Evolutionary conservation across 163 green algal species (phyloP).

Genomic region (Chlorella variabilis): DNA sequence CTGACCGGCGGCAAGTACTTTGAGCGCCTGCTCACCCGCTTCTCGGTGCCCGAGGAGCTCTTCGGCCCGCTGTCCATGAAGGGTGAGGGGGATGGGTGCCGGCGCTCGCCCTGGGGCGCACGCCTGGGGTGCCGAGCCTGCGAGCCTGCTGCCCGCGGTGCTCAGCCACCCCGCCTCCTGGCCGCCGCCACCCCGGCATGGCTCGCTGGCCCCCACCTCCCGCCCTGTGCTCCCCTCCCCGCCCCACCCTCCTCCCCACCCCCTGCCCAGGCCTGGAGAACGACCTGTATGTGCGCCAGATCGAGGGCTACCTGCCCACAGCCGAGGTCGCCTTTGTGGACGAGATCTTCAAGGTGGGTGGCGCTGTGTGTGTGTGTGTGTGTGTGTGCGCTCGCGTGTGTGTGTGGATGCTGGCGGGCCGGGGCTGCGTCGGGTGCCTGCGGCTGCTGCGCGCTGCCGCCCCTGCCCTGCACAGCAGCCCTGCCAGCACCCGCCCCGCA

Average conservation of each 20-base stretch:
- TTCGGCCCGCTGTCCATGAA: constrained; percentile 78
- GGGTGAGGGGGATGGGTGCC: constrained; percentile 38
- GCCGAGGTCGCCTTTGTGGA: constrained; percentile 93
- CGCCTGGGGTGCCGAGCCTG: too few relatives aligned
- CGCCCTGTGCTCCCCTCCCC: neutral
- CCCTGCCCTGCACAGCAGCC: too few relatives aligned
- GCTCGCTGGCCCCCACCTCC: neutral
- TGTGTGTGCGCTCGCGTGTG: too few relatives aligned
- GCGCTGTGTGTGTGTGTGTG: too few relatives aligned
- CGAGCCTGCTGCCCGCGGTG: too few relatives aligned
- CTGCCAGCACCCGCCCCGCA: neutral
- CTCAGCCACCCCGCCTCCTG: too few relatives aligned
- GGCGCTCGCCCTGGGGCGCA: too few relatives aligned
- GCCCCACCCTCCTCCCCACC: too few relatives aligned
- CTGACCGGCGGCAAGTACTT: constrained; percentile 67
- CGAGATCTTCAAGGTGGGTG: constrained; percentile 86
- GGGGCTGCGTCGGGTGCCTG: too few relatives aligned
- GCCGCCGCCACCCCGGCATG: too few relatives aligned
- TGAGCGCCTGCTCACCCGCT: constrained; percentile 81
- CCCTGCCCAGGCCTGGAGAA: constrained; percentile 65
- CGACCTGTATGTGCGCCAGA: constrained; percentile 76
- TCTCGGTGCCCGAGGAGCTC: constrained; percentile 80
- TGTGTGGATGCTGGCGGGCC: neutral
- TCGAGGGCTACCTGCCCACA: constrained; percentile 75
- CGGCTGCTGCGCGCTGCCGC: too few relatives aligned